Evolutionary conservation across 1,284 basidiomycete genomes (phyloP).

Genomic region (Cutaneotrichosporon sp.): DNA sequence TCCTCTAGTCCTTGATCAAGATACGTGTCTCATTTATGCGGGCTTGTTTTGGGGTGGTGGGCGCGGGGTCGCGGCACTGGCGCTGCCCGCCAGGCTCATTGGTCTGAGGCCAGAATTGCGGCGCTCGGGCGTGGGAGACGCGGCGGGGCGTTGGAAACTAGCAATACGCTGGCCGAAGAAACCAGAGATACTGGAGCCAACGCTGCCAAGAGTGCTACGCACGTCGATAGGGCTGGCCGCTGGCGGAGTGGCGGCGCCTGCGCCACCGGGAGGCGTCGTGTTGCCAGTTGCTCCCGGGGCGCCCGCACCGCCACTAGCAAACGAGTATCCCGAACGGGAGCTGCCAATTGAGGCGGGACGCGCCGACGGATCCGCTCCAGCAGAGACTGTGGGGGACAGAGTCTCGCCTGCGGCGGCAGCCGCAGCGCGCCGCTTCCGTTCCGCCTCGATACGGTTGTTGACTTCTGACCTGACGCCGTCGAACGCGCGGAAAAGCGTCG

Average conservation of each 20-base stretch:
- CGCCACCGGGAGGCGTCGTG: background rate
- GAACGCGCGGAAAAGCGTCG: conserved; percentile 79
- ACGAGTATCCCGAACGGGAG: background rate
- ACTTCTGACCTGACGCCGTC: conserved; percentile 64
- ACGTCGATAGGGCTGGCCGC: background rate
- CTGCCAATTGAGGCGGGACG: background rate
- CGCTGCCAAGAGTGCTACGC: background rate
- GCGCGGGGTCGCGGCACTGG: background rate
- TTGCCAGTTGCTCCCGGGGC: background rate
- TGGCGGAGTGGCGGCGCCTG: background rate
- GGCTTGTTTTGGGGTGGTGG: background rate
- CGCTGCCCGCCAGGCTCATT: conserved; percentile 5
- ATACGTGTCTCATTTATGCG: background rate
- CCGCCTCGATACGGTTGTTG: conserved; percentile 29
- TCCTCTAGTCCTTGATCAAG: too few relatives aligned
- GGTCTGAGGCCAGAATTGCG: conserved; percentile 2
- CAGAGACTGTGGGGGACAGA: background rate
- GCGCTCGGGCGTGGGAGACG: background rate
- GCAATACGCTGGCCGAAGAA: conserved; percentile 5
- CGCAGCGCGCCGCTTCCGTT: conserved; percentile 14
- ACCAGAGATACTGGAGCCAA: background rate
- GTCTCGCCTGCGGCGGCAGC: conserved; percentile 1
- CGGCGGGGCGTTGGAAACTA: background rate
- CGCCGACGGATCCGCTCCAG: background rate
- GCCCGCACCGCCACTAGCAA: too few relatives aligned